Conservation (phyloP, 2,329 filamentous ascomycete species). For the Cadophora malorum region DNA sequence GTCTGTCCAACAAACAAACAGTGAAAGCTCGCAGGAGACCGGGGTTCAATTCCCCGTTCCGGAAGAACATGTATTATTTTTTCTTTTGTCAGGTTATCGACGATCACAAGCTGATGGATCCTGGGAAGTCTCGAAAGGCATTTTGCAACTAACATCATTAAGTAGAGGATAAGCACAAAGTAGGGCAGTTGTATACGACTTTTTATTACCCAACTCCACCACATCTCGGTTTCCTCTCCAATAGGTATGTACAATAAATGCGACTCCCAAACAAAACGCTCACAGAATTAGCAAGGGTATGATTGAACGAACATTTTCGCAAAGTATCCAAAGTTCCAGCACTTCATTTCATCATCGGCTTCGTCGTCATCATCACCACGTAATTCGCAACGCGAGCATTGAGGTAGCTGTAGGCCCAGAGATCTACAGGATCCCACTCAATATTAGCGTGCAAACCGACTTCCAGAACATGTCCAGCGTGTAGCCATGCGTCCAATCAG, state of each 20-base stretch:
- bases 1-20: neutral
- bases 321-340: neutral
- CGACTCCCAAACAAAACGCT: neutral
- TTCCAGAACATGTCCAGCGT: neutral
- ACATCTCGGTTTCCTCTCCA: neutral
- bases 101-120: no score
- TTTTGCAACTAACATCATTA: no score
- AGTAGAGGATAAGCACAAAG: no score
- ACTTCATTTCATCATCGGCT: neutral
- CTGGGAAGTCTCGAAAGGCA: no score
- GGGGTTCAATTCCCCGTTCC: constrained; percentile 14
- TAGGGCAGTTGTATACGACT: no score
- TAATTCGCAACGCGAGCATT: neutral
- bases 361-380: neutral
- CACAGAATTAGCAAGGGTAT: neutral
- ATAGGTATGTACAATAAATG: neutral
- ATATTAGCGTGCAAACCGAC: no score
- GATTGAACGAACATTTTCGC: neutral
- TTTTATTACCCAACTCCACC: no score
- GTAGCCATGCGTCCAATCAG: constrained; percentile 12
- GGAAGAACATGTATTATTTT: neutral
- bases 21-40: constrained; percentile 9
- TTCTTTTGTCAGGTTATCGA: no score
- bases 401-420: neutral
- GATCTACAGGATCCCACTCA: neutral